Conservation (phyloP, 2,329 filamentous ascomycete species). For the Zelopaecilomyces penicillatus region DNA sequence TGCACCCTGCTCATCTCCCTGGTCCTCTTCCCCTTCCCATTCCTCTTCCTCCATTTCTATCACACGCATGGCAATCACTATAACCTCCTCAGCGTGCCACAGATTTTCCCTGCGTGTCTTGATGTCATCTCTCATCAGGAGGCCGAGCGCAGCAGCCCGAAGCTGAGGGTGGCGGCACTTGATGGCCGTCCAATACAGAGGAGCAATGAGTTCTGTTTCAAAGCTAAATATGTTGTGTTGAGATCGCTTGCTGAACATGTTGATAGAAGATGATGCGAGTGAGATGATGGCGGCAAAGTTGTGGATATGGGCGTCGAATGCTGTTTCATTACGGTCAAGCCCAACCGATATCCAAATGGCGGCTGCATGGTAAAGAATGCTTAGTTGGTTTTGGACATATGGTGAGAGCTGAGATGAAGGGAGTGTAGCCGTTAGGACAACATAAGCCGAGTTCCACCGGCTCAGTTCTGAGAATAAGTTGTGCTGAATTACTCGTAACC, state of each 20-base stretch:
- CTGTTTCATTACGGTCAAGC: too few relatives aligned
- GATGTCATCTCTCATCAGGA: slow-evolving; percentile 24
- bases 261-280: slow-evolving; percentile 16
- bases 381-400: too few relatives aligned
- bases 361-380: too few relatives aligned
- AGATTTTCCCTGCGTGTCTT: slow-evolving; percentile 29
- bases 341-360: too few relatives aligned
- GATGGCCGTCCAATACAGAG: slow-evolving; percentile 31
- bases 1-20: too few relatives aligned
- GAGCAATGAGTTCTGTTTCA: slow-evolving; percentile 33
- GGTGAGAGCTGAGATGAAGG: too few relatives aligned
- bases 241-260: neutral
- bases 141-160: slow-evolving; percentile 26
- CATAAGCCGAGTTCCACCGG: slow-evolving; percentile 24
- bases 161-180: slow-evolving; percentile 35
- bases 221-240: slow-evolving; percentile 22
- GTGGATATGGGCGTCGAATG: slow-evolving; percentile 25
- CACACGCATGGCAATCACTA: slow-evolving; percentile 24
- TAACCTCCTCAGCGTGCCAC: slow-evolving; percentile 26
- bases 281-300: slow-evolving; percentile 30
- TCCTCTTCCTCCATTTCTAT: slow-evolving; percentile 28
- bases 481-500: slow-evolving; percentile 24
- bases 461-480: slow-evolving; percentile 20
- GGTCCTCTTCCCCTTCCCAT: too few relatives aligned
- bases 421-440: slow-evolving; percentile 18